phyloP scores from a whole-genome alignment of 495 filamentous ascomycete species.

The Aspergillus panamensis region DNA sequence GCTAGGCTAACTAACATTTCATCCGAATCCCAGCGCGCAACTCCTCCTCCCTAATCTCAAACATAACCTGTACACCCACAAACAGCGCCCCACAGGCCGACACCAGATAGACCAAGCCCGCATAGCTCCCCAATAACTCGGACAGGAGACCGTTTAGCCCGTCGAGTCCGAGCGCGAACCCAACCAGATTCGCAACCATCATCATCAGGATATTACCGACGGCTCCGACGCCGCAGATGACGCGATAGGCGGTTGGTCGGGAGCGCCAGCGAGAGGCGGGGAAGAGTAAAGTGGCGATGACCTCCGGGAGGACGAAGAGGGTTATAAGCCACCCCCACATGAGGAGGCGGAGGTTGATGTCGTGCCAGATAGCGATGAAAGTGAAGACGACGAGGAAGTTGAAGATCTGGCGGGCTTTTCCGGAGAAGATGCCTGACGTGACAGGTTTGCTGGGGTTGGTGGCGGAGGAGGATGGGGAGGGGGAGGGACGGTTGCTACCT shows the following conservation, averaged over 20 bases:
- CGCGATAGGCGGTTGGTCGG: constrained; percentile 65
- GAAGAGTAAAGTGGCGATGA: constrained; percentile 67
- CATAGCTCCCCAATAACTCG: constrained; percentile 69
- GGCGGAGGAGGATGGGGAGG: constrained; percentile 30
- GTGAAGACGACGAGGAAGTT: constrained; percentile 90
- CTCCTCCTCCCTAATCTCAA: constrained; percentile 87
- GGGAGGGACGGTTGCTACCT: constrained; percentile 36
- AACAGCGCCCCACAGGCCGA: constrained; percentile 70
- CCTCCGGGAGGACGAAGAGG: constrained; percentile 87
- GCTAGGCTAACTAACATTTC: constrained; percentile 67
- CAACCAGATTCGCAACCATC: constrained; percentile 92
- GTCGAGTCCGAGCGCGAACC: constrained; percentile 89
- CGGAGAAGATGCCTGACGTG: constrained; percentile 20
- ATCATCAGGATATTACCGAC: constrained; percentile 90
- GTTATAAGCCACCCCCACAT: constrained; percentile 97
- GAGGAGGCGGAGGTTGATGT: constrained; percentile 87
- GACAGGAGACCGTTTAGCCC: constrained; percentile 72
- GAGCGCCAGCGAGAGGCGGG: constrained; percentile 65
- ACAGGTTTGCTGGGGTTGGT: constrained; percentile 30
- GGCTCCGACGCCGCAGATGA: constrained; percentile 79
- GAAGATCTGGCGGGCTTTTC: constrained; percentile 42
- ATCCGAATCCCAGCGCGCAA: constrained; percentile 73
- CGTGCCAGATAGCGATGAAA: constrained; percentile 97
- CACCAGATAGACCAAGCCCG: constrained; percentile 69
- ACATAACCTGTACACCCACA: constrained; percentile 90